Evolutionary conservation across 495 filamentous ascomycete species (phyloP).

Genomic region (Talaromyces thailandensis): DNA sequence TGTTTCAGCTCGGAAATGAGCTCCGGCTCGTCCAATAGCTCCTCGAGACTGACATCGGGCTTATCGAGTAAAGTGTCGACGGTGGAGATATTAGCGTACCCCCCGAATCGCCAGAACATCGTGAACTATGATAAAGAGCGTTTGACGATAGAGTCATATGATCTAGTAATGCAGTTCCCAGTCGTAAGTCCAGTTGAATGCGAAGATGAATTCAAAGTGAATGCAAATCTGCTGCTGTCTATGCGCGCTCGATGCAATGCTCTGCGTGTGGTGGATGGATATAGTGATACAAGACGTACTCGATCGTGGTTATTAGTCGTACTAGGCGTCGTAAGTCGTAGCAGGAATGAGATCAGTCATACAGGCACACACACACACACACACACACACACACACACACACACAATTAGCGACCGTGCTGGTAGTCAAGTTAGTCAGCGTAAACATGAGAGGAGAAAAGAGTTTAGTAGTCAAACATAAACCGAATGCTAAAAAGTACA

Average conservation of each 20-base stretch:
- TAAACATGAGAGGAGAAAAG: background rate
- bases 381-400: background rate
- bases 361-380: background rate
- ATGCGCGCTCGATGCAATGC: background rate
- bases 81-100: constrained; percentile 93
- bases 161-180: background rate
- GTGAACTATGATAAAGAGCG: constrained; percentile 38
- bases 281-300: constrained; percentile 2
- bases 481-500: background rate
- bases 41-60: constrained; percentile 86
- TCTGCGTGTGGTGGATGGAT: background rate
- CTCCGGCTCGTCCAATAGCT: constrained; percentile 91
- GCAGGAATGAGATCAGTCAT: background rate
- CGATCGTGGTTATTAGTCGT: constrained; percentile 6
- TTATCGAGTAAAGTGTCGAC: constrained; percentile 96
- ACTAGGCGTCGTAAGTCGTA: constrained; percentile 5
- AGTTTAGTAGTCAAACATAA: background rate
- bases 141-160: constrained; percentile 26
- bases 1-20: constrained; percentile 96
- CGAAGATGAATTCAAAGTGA: background rate
- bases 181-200: background rate
- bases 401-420: constrained; percentile 8
- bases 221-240: background rate
- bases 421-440: background rate
- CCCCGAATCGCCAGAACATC: constrained; percentile 99